Evolutionary conservation across 768 basidiomycete genomes (phyloP).

Genomic region (Amanita jacksonii): DNA sequence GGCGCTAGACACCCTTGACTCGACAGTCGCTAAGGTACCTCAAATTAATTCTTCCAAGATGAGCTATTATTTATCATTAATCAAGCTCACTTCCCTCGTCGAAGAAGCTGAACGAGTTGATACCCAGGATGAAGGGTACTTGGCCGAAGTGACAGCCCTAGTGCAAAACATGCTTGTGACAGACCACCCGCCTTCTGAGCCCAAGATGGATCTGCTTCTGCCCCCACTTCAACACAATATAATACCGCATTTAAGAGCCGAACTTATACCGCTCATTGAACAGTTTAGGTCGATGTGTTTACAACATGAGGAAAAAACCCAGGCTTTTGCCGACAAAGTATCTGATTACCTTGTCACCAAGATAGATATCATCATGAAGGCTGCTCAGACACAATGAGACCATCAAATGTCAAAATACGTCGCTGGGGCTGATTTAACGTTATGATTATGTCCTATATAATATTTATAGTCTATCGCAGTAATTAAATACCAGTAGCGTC

Average conservation of each 20-base stretch:
- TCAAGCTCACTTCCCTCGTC: slow-evolving; percentile 10
- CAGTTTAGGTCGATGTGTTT: background rate
- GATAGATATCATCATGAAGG: background rate
- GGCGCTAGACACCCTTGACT: background rate
- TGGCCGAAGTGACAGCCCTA: slow-evolving; percentile 17
- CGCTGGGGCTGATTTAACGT: no score
- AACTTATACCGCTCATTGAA: slow-evolving; percentile 11
- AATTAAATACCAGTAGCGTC: background rate
- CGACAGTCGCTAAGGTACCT: background rate
- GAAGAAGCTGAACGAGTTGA: slow-evolving; percentile 15
- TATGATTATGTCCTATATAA: background rate
- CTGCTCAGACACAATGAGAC: background rate
- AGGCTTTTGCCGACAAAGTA: background rate
- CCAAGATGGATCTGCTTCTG: slow-evolving; percentile 14
- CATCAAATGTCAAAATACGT: no score
- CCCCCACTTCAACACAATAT: slow-evolving; percentile 2
- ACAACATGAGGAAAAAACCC: slow-evolving; percentile 1
- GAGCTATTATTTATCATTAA: background rate
- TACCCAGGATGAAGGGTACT: slow-evolving; percentile 13
- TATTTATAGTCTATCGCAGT: background rate
- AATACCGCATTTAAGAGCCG: background rate
- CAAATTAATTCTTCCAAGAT: background rate
- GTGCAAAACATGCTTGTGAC: slow-evolving; percentile 16
- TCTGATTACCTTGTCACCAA: background rate
- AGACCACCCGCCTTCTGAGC: slow-evolving; percentile 11